phyloP scores from a whole-genome alignment of 108 stramenopile genomes.

The Parmales sp. region DNA sequence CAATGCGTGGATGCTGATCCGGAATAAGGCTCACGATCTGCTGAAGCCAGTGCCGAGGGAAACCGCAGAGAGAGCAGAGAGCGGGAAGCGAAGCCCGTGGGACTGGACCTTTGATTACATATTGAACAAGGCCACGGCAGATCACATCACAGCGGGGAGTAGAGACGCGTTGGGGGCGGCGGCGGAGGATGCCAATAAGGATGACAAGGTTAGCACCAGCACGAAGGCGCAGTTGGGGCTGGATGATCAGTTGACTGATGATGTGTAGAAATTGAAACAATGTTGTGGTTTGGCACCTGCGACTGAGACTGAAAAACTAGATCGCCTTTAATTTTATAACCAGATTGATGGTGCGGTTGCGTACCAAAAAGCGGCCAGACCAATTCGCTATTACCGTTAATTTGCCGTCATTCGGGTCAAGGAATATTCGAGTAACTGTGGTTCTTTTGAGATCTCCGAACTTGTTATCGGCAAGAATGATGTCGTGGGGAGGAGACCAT shows the following conservation, averaged over 20 bases:
- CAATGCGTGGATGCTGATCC: conserved; percentile 1
- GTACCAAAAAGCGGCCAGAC: too few species aligned
- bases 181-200: neutral
- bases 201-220: neutral
- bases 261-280: neutral
- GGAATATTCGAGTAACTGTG: too few species aligned
- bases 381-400: too few species aligned
- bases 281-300: neutral
- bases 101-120: conserved; percentile 4
- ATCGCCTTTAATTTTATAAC: too few species aligned
- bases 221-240: conserved; percentile 3
- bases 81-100: neutral
- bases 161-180: neutral
- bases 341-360: too few species aligned
- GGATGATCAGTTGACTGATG: neutral
- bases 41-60: neutral
- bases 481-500: too few species aligned
- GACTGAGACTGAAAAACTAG: too few species aligned
- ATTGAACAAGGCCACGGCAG: neutral
- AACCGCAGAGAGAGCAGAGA: neutral
- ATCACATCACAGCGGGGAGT: neutral
- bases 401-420: too few species aligned
- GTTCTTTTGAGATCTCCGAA: too few species aligned
- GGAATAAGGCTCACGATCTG: neutral
- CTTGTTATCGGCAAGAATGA: too few species aligned